phyloP scores from a whole-genome alignment of 345 rosid species.

The Aquilaria sinensis region DNA sequence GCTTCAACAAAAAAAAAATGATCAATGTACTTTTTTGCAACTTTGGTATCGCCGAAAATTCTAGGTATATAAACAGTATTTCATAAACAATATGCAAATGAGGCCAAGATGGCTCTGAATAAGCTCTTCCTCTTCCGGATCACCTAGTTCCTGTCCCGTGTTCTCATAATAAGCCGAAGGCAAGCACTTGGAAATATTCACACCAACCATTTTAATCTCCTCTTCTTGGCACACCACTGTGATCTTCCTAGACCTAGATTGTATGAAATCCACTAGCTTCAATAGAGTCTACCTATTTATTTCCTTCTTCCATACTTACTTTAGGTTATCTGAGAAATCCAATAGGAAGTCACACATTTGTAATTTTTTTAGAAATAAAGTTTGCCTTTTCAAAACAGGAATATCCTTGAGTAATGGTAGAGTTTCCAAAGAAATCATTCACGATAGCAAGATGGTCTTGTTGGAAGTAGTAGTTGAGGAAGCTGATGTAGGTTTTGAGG shows the following conservation, averaged over 20 bases:
- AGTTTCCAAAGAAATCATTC: constrained; percentile 57
- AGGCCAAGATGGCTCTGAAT: constrained; percentile 84
- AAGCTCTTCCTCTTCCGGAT: constrained; percentile 86
- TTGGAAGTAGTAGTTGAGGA: constrained; percentile 17
- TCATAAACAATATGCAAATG: constrained; percentile 88
- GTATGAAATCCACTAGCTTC: constrained; percentile 76
- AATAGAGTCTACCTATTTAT: constrained; percentile 70
- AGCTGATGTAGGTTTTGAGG: neutral
- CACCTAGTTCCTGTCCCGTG: constrained; percentile 65
- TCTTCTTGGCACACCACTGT: constrained; percentile 71
- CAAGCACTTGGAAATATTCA: constrained; percentile 61
- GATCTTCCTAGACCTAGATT: constrained; percentile 67
- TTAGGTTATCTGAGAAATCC: constrained; percentile 56
- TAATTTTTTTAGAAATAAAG: constrained; percentile 55
- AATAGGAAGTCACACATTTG: constrained; percentile 76
- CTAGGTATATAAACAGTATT: constrained; percentile 63
- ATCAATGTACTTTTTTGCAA: constrained; percentile 73
- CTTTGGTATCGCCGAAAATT: constrained; percentile 69
- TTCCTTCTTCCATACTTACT: constrained; percentile 66
- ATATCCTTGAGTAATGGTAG: constrained; percentile 65
- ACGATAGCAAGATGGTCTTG: constrained; percentile 26
- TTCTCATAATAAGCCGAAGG: constrained; percentile 79
- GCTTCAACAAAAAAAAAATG: constrained; percentile 67
- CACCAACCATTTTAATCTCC: constrained; percentile 65
- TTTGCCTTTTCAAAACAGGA: constrained; percentile 54